These are phyloP conservation scores for Ascochyta lentis DNA, from an alignment of 2,329 filamentous ascomycete species.

Conservation along the genomic window DNA sequence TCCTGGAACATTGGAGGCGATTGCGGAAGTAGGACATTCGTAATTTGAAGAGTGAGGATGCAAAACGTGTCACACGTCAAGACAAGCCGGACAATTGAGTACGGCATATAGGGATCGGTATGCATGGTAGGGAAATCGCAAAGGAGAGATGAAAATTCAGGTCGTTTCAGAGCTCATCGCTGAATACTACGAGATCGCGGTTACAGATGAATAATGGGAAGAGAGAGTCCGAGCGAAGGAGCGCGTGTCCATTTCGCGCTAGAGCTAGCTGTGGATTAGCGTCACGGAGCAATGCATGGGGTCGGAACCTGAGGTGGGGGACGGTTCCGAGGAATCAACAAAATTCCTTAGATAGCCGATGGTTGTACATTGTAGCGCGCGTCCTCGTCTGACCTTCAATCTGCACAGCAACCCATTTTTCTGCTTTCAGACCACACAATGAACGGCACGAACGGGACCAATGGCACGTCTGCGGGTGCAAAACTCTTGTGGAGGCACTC, in stretches of 20 bases:
- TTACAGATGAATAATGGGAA: too few species aligned
- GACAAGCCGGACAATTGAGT: too few species aligned
- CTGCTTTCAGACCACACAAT: conserved; percentile 1
- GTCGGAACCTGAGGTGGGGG: background rate
- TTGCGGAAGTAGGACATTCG: too few species aligned
- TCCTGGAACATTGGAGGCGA: too few species aligned
- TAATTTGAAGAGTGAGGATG: too few species aligned
- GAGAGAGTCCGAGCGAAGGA: background rate
- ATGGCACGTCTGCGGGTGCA: conserved; percentile 28
- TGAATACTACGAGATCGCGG: too few species aligned
- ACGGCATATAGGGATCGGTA: too few species aligned
- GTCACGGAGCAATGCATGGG: background rate
- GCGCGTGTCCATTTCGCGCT: background rate
- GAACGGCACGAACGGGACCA: conserved; percentile 27
- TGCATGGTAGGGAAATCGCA: too few species aligned
- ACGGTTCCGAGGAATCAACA: conserved; percentile 4
- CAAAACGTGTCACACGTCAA: too few species aligned
- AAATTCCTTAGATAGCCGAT: conserved; percentile 16
- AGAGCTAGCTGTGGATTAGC: background rate
- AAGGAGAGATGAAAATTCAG: too few species aligned
- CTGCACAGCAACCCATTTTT: background rate
- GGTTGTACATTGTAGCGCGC: background rate
- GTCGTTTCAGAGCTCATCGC: too few species aligned
- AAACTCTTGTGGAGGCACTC: conserved; percentile 71
- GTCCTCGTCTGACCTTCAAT: background rate